Evolutionary conservation across 2,329 filamentous ascomycete genomes (phyloP), one percentile per base, ranked within the genome.

Genomic region (Nannizziopsis barbatae): DNA sequence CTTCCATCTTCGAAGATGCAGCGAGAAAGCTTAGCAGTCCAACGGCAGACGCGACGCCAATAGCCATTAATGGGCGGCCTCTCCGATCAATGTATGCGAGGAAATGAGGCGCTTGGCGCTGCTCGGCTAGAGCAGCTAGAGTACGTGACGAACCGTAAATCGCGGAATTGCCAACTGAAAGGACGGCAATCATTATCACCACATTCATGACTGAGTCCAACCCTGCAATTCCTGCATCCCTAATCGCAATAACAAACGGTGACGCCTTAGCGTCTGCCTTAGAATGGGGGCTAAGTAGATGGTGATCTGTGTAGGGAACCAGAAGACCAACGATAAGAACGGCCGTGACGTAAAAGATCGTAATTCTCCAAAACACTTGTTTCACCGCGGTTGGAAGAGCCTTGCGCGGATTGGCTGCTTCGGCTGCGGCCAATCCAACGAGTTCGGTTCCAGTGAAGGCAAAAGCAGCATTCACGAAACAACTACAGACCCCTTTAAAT

Each of bases 21-120:
- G 83, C 84, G 45, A 94, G 76, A 70, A 84, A 95, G 37, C 83
- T 77, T 6, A 95, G 73, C 31, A 92, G 72, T 30, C 89, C 84
- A 48, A 84, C 81, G 1, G 79, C 66, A 53, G 87, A 87, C 11
- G 84, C 82, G 42, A 86, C 71, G 1, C 84, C 58, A 38, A 89
- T 56, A 64, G 83, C 62, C 62, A 75, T 57, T 75, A 75, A 65
- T 0, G 75, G 75, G 0, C 77, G 73, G 20, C 84, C 84, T 11
- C 77, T 72, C 18, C 68, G 69, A 61, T 83, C 79, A 1, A 84
- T 86, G 62, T 75, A 77, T 37, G 81, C 81, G 1, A 89, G 70
- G 56, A 89, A 75, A 15, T 65, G 68, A 0, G 85, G 85, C 0
- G 84, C 85, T 62, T 84, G 86, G 41, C 77, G 72, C 39, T 80